phyloP scores from a whole-genome alignment of 257 asterid genomes.

The Henckelia pumila region DNA sequence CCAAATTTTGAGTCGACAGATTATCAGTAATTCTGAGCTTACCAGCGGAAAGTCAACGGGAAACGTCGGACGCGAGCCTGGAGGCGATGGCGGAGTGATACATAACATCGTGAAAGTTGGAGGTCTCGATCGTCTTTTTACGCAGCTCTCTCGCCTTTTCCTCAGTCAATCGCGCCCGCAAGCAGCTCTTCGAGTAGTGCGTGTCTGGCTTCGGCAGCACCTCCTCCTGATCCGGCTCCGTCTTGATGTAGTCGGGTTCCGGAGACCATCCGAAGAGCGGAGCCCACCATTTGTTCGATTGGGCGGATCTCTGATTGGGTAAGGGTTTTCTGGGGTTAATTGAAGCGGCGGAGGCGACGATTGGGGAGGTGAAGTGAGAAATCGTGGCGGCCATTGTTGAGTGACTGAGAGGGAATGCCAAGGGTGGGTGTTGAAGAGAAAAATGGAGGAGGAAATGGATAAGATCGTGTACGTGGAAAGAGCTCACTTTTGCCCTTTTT shows the following conservation, averaged over 20 bases:
- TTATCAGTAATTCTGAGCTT: background rate
- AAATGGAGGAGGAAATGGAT: slow-evolving; percentile 27
- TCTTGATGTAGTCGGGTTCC: slow-evolving; percentile 56
- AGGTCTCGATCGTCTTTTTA: slow-evolving; percentile 50
- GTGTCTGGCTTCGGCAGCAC: slow-evolving; percentile 1
- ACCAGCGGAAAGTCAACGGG: slow-evolving; percentile 18
- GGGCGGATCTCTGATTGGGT: slow-evolving; percentile 18
- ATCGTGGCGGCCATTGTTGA: slow-evolving; percentile 39
- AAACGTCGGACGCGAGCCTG: slow-evolving; percentile 65
- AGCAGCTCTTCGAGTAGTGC: slow-evolving; percentile 7
- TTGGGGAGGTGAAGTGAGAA: slow-evolving; percentile 34
- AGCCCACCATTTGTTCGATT: slow-evolving; percentile 54
- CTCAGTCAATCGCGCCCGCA: slow-evolving; percentile 55
- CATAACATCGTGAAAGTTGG: slow-evolving; percentile 69
- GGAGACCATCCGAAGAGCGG: slow-evolving; percentile 64
- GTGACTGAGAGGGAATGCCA: no score
- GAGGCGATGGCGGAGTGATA: slow-evolving; percentile 88
- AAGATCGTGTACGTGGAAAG: no score
- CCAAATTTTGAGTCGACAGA: background rate
- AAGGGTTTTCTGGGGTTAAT: slow-evolving; percentile 30
- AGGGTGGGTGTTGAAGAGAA: no score
- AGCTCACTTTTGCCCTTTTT: no score
- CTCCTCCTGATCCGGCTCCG: slow-evolving; percentile 24
- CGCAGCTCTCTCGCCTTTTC: slow-evolving; percentile 79
- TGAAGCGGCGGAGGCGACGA: slow-evolving; percentile 34